Percentiles rank a stretch among this genome's conserved stretches.
These are phyloP conservation scores for Aegilops speltoides DNA, from an alignment of 176 grass and related monocot genomes.

Conservation along the genomic window DNA sequence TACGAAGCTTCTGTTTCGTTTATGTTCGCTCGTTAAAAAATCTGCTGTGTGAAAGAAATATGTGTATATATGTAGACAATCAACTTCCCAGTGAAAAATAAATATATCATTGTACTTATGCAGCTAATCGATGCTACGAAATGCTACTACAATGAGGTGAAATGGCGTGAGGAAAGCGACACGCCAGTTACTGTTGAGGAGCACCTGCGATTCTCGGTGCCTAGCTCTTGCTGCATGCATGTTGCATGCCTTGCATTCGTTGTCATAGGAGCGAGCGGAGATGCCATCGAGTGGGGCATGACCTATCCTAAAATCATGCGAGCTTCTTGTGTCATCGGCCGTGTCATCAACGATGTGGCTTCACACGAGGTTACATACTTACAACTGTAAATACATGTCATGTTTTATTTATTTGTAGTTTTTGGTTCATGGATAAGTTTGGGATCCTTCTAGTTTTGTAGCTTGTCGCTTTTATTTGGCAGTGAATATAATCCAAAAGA, in stretches of 20 bases:
- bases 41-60: background rate
- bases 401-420: background rate
- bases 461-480: too few species aligned
- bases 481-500: too few species aligned
- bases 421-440: background rate
- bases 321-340: conserved; percentile 8
- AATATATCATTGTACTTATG: background rate
- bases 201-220: background rate
- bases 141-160: conserved; percentile 4
- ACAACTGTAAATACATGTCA: background rate
- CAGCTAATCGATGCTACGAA: background rate
- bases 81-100: background rate
- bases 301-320: conserved; percentile 17
- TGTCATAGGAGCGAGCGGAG: background rate
- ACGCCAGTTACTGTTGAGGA: background rate
- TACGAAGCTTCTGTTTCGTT: background rate
- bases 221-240: background rate
- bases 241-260: background rate
- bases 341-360: background rate
- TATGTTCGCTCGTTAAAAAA: background rate
- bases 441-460: too few species aligned
- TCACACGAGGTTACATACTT: conserved; percentile 9
- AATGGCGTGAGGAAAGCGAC: conserved; percentile 1
- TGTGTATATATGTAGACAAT: background rate
- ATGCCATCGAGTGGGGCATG: background rate